Evolutionary conservation across 2,329 filamentous ascomycete genomes (phyloP), one percentile per base, ranked within the genome.

Genomic region (Penicillium olsonii): DNA sequence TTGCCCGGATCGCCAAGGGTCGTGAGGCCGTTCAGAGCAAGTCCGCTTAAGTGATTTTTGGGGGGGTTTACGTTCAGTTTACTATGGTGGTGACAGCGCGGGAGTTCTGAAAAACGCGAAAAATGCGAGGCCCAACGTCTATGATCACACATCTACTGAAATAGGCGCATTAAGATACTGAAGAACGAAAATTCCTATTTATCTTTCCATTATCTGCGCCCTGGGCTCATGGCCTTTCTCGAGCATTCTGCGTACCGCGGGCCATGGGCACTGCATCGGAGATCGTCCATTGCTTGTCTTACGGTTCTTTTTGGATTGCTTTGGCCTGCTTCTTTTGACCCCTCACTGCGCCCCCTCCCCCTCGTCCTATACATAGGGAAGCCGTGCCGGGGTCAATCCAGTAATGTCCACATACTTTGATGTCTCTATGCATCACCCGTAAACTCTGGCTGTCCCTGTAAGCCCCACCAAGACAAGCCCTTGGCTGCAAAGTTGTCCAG

Each of bases 11-110:
- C 41, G 67, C 62, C 50, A 75, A 78, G 67, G 74, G 75, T 50
- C 71, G 75, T 65, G 74, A 78, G 64, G 67, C 67, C 44, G 68
- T 70, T 58, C 62, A 71, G 60, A 79, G 79, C 75, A 91, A 91
- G 81, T 66, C 63, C 40, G 78, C 76, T 79, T 87, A 87, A 83
- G 69, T 62, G 58, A 75, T 68, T 72, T 72, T 76, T 84, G 77
- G 87, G 87, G 54, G 62, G 62, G 57, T 59, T 60, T 52, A 56
- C 55, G 85, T 85, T 85, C 84, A 81, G 33, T 35, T 35, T 35
- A 35, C 33, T 10, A 35, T 35, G 33, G 33, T 35, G 33, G 33
- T 35, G 33, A 35, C 33, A 35, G 33, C 33, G 33, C 33, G 33
- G 33, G 33, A 35, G 33, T 35, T 35, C 33, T 35, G 33, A 35